Percentiles rank a stretch among this genome's conserved stretches.
Conservation (phyloP, 768 basidiomycete genomes). For the Ramaria rubella region DNA sequence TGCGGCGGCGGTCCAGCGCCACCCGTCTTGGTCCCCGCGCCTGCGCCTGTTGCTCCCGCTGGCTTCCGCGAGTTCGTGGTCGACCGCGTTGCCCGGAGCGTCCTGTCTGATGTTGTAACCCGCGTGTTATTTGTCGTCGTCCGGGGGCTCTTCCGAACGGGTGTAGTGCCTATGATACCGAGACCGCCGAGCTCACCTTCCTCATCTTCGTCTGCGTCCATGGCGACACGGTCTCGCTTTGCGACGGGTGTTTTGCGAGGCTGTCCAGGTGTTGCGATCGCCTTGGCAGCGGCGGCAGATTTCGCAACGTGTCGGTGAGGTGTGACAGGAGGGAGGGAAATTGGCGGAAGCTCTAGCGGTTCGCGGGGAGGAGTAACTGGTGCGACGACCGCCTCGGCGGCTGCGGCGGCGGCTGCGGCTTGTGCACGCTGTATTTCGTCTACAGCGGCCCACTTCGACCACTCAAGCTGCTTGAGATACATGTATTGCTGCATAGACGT, state of each 20-base stretch:
- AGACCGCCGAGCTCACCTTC: conserved; percentile 36
- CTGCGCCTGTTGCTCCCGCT: conserved; percentile 14
- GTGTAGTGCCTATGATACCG: conserved; percentile 43
- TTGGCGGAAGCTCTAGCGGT: conserved; percentile 41
- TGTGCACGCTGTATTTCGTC: conserved; percentile 64
- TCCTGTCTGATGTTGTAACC: conserved; percentile 65
- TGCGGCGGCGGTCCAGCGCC: conserved; percentile 28
- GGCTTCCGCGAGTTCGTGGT: conserved; percentile 39
- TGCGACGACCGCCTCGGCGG: conserved; percentile 43
- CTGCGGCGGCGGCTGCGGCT: conserved; percentile 30
- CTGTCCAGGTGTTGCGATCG: conserved; percentile 73
- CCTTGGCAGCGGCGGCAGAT: conserved; percentile 63
- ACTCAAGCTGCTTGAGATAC: conserved; percentile 90
- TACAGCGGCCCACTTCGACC: conserved; percentile 87
- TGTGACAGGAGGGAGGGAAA: conserved; percentile 70
- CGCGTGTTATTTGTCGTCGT: conserved; percentile 35
- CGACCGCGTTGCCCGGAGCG: conserved; percentile 68
- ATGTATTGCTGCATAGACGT: conserved; percentile 60
- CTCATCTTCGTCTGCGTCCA: conserved; percentile 64
- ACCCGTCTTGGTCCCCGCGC: conserved; percentile 13
- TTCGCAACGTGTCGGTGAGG: conserved; percentile 70
- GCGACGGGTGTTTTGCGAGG: conserved; percentile 82
- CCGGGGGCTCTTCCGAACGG: conserved; percentile 5
- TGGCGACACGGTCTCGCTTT: conserved; percentile 49
- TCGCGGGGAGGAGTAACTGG: conserved; percentile 81